Percentiles rank a stretch among this genome's conserved stretches.
These are phyloP conservation scores for Flaveria bidentis DNA, from an alignment of 129 eudicot genomes.

Conservation along the genomic window DNA sequence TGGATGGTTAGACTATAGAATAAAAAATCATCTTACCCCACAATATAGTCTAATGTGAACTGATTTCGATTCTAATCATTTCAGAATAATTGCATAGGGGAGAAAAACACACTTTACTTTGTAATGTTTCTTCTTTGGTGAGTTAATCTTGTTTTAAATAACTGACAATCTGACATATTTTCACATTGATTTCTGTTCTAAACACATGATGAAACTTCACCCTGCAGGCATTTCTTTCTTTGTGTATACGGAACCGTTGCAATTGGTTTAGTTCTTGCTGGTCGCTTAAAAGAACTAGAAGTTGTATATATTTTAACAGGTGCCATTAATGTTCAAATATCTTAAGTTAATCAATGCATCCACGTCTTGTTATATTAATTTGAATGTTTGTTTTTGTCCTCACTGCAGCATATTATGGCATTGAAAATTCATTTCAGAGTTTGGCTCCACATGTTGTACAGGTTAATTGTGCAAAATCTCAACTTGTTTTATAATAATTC, in stretches of 20 bases:
- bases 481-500: neutral
- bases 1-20: slow-evolving; percentile 77
- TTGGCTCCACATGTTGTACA: slow-evolving; percentile 89
- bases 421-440: slow-evolving; percentile 66
- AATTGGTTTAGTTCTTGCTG: slow-evolving; percentile 79
- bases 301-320: slow-evolving; percentile 80
- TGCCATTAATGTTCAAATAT: slow-evolving; percentile 25
- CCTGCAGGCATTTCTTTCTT: slow-evolving; percentile 86
- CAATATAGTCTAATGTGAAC: slow-evolving; percentile 11
- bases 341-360: neutral
- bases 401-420: slow-evolving; percentile 80
- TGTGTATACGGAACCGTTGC: slow-evolving; percentile 85
- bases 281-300: slow-evolving; percentile 69
- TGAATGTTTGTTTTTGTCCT: slow-evolving; percentile 13
- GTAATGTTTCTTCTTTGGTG: slow-evolving; percentile 89
- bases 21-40: neutral
- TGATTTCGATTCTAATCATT: slow-evolving; percentile 23
- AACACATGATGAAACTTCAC: slow-evolving; percentile 27
- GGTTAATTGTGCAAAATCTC: slow-evolving; percentile 41
- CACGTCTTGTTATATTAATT: neutral
- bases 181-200: slow-evolving; percentile 5
- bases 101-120: slow-evolving; percentile 83
- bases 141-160: slow-evolving; percentile 34
- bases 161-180: neutral
- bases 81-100: slow-evolving; percentile 99